Conservation (phyloP, 805 yeast genomes). For the Cyberlindnera petersonii region DNA sequence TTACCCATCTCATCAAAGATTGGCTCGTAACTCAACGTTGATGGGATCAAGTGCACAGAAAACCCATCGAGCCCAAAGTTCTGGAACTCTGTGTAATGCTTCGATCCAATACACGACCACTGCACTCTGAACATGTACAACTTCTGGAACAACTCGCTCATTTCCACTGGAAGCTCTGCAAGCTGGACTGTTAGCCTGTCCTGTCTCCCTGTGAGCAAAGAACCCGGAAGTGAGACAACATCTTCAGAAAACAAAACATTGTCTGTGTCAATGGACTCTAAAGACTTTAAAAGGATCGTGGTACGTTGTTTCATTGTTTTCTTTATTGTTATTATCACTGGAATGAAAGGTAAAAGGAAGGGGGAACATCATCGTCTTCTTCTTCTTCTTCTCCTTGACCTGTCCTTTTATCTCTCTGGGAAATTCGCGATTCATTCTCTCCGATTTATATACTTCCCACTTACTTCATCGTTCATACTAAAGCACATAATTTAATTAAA, state of each 20-base stretch:
- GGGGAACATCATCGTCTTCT: no score
- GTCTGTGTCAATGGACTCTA: slow-evolving; percentile 25
- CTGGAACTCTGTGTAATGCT: slow-evolving; percentile 14
- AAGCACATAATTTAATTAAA: no score
- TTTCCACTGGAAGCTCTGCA: slow-evolving; percentile 19
- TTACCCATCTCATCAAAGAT: slow-evolving; percentile 20
- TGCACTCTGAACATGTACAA: slow-evolving; percentile 21
- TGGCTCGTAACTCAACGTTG: slow-evolving; percentile 20
- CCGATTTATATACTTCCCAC: no score
- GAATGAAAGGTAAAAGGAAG: no score
- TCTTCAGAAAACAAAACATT: slow-evolving; percentile 19
- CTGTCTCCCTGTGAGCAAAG: slow-evolving; percentile 20
- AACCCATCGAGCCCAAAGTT: slow-evolving; percentile 21
- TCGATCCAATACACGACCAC: slow-evolving; percentile 13
- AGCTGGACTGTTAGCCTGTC: slow-evolving; percentile 17
- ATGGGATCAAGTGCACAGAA: slow-evolving; percentile 21
- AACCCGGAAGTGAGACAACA: slow-evolving; percentile 18
- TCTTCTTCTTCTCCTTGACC: no score
- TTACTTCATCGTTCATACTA: no score
- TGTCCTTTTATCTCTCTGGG: no score
- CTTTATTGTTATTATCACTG: no score
- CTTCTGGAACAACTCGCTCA: slow-evolving; percentile 13
- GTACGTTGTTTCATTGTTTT: slow-evolving; percentile 20
- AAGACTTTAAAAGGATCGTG: slow-evolving; percentile 18
- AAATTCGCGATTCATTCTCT: no score